Evolutionary conservation across 768 basidiomycete species (phyloP).

Genomic region (button mushroom (Agaricus bisporus)): DNA sequence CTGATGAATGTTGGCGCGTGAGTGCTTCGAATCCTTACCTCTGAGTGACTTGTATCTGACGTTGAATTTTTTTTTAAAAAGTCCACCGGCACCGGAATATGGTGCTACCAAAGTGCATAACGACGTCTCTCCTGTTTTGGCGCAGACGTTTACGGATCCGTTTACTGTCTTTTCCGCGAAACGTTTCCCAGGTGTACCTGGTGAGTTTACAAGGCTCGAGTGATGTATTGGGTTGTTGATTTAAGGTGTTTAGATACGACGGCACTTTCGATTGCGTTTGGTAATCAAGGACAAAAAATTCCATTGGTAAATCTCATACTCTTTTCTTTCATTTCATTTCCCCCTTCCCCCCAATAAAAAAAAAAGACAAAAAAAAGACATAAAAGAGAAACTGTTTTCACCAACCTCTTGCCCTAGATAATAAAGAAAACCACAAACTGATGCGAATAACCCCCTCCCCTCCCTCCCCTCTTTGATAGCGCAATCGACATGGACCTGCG

Average conservation of each 20-base stretch:
- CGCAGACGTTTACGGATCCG: constrained; percentile 75
- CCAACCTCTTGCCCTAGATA: background rate
- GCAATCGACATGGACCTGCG: constrained; percentile 73
- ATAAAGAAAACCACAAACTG: background rate
- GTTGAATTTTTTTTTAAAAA: no score
- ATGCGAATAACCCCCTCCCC: background rate
- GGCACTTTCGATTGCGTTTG: constrained; percentile 81
- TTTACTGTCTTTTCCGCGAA: constrained; percentile 92
- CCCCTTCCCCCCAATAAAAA: background rate
- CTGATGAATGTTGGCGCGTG: constrained; percentile 90
- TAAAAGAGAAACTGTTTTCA: no score
- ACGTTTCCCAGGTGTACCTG: constrained; percentile 91
- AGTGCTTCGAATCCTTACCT: no score
- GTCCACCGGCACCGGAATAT: constrained; percentile 63
- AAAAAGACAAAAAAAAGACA: background rate
- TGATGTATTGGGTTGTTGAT: background rate
- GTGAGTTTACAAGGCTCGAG: constrained; percentile 32
- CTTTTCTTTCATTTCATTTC: background rate
- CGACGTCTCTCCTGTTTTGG: constrained; percentile 68
- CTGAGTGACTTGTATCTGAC: no score
- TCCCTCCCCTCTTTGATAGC: constrained; percentile 31
- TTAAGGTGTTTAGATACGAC: constrained; percentile 58
- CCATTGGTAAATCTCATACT: constrained; percentile 53
- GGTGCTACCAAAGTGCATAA: constrained; percentile 63
- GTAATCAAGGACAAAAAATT: constrained; percentile 86